phyloP scores from a whole-genome alignment of 2,329 filamentous ascomycete genomes.

The Esteya vermicola region DNA sequence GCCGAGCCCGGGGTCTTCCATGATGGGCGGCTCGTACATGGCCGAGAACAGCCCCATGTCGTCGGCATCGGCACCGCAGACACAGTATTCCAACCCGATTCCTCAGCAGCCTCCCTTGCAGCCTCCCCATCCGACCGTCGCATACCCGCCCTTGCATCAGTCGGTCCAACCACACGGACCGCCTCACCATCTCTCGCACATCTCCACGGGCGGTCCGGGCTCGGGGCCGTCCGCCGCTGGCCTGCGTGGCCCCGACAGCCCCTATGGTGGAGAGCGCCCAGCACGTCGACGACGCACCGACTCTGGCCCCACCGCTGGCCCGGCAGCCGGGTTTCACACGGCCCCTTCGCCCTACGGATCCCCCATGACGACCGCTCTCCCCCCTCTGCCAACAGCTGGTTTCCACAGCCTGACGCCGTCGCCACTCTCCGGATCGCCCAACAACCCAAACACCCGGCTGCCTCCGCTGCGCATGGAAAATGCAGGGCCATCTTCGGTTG shows the following conservation, averaged over 20 bases:
- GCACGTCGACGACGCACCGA: slow-evolving; percentile 8
- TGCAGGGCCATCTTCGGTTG: too few relatives aligned
- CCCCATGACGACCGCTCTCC: slow-evolving; percentile 2
- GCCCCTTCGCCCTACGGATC: slow-evolving; percentile 1
- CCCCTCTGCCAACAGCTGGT: neutral
- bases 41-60: slow-evolving; percentile 21
- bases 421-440: slow-evolving; percentile 6
- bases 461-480: slow-evolving; percentile 7
- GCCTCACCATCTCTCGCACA: slow-evolving; percentile 3
- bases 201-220: neutral
- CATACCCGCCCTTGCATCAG: slow-evolving; percentile 2
- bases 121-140: too few relatives aligned
- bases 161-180: neutral
- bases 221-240: slow-evolving; percentile 12
- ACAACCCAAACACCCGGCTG: slow-evolving; percentile 4
- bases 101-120: slow-evolving; percentile 1
- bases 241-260: slow-evolving; percentile 11
- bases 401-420: slow-evolving; percentile 8
- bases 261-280: slow-evolving; percentile 9
- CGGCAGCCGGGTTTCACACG: slow-evolving; percentile 2
- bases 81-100: slow-evolving; percentile 4
- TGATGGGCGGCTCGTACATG: slow-evolving; percentile 19
- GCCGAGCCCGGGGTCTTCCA: slow-evolving; percentile 30
- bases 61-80: neutral
- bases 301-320: slow-evolving; percentile 5